Conservation (phyloP, 108 stramenopile species). For the Fragilaria crotonensis region DNA sequence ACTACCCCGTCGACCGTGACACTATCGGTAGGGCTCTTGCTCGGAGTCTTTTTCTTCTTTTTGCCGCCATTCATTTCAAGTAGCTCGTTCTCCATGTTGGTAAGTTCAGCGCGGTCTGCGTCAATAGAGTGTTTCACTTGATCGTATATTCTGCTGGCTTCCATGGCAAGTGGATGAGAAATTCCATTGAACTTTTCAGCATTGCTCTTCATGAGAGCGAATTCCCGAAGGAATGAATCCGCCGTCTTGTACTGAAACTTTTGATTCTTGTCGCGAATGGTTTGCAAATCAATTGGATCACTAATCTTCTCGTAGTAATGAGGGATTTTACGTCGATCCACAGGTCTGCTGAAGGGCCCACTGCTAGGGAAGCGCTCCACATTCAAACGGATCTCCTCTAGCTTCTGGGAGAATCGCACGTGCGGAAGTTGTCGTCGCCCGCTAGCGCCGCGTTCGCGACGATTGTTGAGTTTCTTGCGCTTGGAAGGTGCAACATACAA, state of each 20-base stretch:
- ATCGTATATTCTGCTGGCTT: conserved; percentile 67
- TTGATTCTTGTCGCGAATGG: conserved; percentile 73
- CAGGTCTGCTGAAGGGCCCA: conserved; percentile 66
- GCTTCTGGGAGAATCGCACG: conserved; percentile 68
- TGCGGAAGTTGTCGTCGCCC: conserved; percentile 76
- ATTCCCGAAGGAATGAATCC: conserved; percentile 58
- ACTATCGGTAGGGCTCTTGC: background rate
- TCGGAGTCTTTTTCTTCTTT: conserved; percentile 24
- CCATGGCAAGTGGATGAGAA: conserved; percentile 38
- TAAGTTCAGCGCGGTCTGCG: conserved; percentile 53
- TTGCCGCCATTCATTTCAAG: conserved; percentile 56
- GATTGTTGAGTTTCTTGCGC: conserved; percentile 65
- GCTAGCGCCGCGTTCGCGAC: conserved; percentile 66
- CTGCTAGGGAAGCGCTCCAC: conserved; percentile 57
- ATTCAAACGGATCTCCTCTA: conserved; percentile 58
- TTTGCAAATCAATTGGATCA: conserved; percentile 71
- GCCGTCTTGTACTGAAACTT: conserved; percentile 78
- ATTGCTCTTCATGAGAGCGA: conserved; percentile 80
- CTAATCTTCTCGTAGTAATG: conserved; percentile 75
- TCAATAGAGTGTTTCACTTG: conserved; percentile 54
- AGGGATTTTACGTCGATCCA: conserved; percentile 39
- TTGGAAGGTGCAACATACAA: conserved; percentile 39
- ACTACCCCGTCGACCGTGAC: background rate
- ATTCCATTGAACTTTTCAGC: conserved; percentile 80
- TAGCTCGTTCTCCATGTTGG: conserved; percentile 67